Conservation (phyloP, 2,329 filamentous ascomycete genomes). For the Fonsecaea multimorphosa region DNA sequence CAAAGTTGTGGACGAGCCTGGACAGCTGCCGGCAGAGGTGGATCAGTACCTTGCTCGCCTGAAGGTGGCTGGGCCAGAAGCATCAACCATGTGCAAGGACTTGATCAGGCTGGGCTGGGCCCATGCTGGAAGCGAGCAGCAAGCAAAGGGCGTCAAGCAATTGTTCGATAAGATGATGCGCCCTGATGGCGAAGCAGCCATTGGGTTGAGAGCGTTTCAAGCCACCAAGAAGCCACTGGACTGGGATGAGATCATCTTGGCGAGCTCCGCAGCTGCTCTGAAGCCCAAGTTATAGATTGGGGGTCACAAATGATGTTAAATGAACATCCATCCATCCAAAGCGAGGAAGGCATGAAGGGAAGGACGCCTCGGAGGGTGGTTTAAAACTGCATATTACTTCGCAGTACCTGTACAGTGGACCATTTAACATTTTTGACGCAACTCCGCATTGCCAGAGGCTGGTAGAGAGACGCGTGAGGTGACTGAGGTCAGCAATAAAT, state of each 20-base stretch:
- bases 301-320: background rate
- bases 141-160: slow-evolving; percentile 36
- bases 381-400: background rate
- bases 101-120: slow-evolving; percentile 41
- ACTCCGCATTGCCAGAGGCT: background rate
- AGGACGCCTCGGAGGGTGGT: background rate
- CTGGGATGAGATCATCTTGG: slow-evolving; percentile 38
- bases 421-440: background rate
- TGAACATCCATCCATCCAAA: background rate
- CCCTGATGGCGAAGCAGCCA: slow-evolving; percentile 36
- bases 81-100: slow-evolving; percentile 46
- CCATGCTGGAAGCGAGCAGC: slow-evolving; percentile 35
- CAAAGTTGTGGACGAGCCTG: slow-evolving; percentile 37
- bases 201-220: slow-evolving; percentile 41
- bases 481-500: no score
- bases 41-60: slow-evolving; percentile 41
- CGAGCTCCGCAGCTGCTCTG: background rate
- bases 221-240: slow-evolving; percentile 35
- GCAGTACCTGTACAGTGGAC: background rate
- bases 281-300: slow-evolving; percentile 14
- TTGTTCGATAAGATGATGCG: slow-evolving; percentile 45
- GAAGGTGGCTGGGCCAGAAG: slow-evolving; percentile 41
- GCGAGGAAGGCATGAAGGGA: background rate
- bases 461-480: background rate
- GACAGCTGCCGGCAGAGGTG: slow-evolving; percentile 33